Evolutionary conservation across 23 red algal species (phyloP), one percentile per base, ranked within the genome.

Genomic region (Gracilaria vermiculophylla): DNA sequence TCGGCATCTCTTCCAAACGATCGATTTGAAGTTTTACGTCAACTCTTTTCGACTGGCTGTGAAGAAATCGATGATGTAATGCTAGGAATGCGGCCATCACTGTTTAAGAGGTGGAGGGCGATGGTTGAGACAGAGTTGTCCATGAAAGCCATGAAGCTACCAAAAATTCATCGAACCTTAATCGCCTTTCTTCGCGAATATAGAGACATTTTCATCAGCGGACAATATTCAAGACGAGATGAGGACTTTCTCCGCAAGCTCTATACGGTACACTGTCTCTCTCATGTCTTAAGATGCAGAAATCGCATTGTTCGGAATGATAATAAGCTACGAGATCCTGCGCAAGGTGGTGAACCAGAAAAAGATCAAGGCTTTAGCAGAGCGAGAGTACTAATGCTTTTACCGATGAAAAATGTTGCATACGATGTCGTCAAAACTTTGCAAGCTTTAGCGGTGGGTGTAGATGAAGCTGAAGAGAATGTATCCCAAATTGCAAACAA

Each of bases 331-430:
- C 11, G 29, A 17, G 9, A 55, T 13, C 19, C 61, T 19, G 6
- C 13, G 15, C 47, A 87, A 44, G 49, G 45, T 35, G 42, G 33
- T 34, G 72, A 88, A 64, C 40, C 21, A 2, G 39, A 52, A 19
- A 76, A 78, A 27, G 96, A 98, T 53, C 96, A 92, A 64, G 96
- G 96, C 23, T 92, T 93, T 72, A 56, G 60, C 41, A 67, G 86
- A 39, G 51, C 96, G 27, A 65, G 87, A 23, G 81, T 94, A 15
- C 53, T 98, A 21, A 67, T 98, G 17, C 83, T 98, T 23, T 44
- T 87, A 49, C 91, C 92, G 24, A 89, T 86, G 80, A 85, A 81
- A 23, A 94, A 98, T 69, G 57, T 80, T 47, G 96, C 96, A 9
- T 98, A 98, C 77, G 80, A 91, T 2, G 60, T 92, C 13, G 88